Evolutionary conservation across 2,329 filamentous ascomycete species (phyloP).

Genomic region (Paecilomyces variotii): DNA sequence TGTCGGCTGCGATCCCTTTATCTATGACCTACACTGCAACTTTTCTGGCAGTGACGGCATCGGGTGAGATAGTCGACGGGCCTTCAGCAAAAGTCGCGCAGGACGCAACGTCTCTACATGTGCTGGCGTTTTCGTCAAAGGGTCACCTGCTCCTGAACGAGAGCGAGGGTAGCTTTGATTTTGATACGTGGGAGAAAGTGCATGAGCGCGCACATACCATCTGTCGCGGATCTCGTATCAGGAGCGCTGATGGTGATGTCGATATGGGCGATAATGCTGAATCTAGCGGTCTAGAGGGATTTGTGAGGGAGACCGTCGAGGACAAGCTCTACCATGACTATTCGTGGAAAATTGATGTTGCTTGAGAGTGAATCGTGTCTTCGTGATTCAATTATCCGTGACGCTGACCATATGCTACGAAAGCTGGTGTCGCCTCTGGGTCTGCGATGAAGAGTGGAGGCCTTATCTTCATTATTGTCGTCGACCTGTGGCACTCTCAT

Average conservation of each 20-base stretch:
- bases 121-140: constrained; percentile 70
- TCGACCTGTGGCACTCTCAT: not conserved
- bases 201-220: constrained; percentile 56
- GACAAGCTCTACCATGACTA: constrained; percentile 42
- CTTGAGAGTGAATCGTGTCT: constrained; percentile 11
- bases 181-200: constrained; percentile 66
- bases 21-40: constrained; percentile 62
- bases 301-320: constrained; percentile 56
- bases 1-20: constrained; percentile 77
- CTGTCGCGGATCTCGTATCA: constrained; percentile 48
- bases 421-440: not conserved
- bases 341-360: constrained; percentile 29
- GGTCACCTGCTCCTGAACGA: constrained; percentile 68
- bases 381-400: not conserved
- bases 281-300: constrained; percentile 44
- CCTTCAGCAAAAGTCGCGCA: constrained; percentile 58
- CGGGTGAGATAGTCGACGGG: constrained; percentile 43
- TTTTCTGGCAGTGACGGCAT: constrained; percentile 50
- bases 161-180: constrained; percentile 70
- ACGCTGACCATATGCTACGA: not conserved
- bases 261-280: constrained; percentile 35
- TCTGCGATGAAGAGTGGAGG: not conserved
- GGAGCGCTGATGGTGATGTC: constrained; percentile 35
- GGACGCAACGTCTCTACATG: constrained; percentile 64
- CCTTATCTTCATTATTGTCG: not conserved